Base-by-base conservation (phyloP, 2,329 filamentous ascomycete genomes). In the Aureobasidium musti region DNA sequence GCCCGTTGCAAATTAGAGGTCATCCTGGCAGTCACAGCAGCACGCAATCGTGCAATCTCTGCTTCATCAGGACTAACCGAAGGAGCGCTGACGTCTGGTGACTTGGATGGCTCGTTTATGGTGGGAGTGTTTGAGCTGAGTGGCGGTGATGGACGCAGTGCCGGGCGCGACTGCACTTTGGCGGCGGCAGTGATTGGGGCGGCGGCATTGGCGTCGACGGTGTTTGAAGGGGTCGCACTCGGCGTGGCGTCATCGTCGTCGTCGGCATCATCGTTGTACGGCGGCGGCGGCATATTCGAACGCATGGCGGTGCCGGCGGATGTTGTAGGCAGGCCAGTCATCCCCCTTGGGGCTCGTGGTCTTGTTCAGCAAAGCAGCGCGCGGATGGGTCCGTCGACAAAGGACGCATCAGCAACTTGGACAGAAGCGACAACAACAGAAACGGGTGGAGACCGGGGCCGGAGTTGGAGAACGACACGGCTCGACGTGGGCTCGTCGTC, bases 1-100 rank as follows among this genome's bases (percentile, higher is more conserved):
- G 67, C 52, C 69, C 68, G 60, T 67, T 68, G 54, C 71, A 67
- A 56, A 68, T 72, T 80, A 77, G 70, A 79, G 74, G 67, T 79
- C 75, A 81, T 71, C 69, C 77, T 79, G 60, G 77, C 73, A 70
- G 80, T 78, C 59, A 81, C 74, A 21, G 73, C 73, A 43, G 71
- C 76, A 59, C 76, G 77, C 69, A 81, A 70, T 23, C 77, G 73
- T 70, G 69, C 70, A 53, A 75, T 66, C 47, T 69, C 70, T 63
- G 70, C 72, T 53, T 73, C 72, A 66, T 71, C 69, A 8, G 73
- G 77, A 64, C 57, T 61, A 35, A 56, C 65, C 1, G 81, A 78
- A 19, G 33, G 19, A 2, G 50, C n/a, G 28, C 28, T 53, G 54
- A 17, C 17, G 33, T 52, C 59, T 10, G 57, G n/a, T 35, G 37